Base-by-base conservation (phyloP, 768 basidiomycete species). In the Russula foetens region DNA sequence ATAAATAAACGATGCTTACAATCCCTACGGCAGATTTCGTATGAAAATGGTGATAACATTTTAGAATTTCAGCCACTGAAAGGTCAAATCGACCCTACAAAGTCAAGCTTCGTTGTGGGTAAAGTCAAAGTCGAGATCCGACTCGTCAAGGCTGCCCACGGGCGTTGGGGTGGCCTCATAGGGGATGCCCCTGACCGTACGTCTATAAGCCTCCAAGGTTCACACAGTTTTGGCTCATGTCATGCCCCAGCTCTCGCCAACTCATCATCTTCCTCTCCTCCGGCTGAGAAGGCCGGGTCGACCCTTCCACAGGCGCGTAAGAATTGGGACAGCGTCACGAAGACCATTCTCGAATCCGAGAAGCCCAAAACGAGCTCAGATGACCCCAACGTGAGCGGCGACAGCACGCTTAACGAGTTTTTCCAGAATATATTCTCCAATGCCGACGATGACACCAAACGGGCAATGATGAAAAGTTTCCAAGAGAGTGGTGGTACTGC, bases 391-490 rank as follows among this genome's bases (percentile, higher is more conserved):
- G 85, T 86, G 19, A 90, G 90, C 24, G 95, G 95, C 23, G 94
- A 97, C 71, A 81, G 77, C 59, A 84, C 90, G 6, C 80, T 97
- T 59, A 96, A 98, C 73, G 69, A 78, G 29, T 91, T 96, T 76
- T 95, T 95, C 83, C 88, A 90, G 69, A 89, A 91, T 75, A 83
- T 99, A 63, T 99, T 88, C 68, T 79, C 81, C 7, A 90, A 90
- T 71, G 90, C 95, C 26, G 93, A 97, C 66, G 90, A 93, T 0
- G 91, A 99, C 67, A 92, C 95, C 15, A 84, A 79, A 68, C 82
- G 86, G 39, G 97, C 97, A 3, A 99, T 99, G 94, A 85, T 98
- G 85, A 99, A 99, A 81, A 95, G 92, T 70, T 98, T 91, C 72
- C 79, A 81, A 62, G 96, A 99, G 77, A 92, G 90, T 66, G 93